Evolutionary conservation across 2,329 filamentous ascomycete genomes (phyloP).

Genomic region (Fusarium sulawesiense): DNA sequence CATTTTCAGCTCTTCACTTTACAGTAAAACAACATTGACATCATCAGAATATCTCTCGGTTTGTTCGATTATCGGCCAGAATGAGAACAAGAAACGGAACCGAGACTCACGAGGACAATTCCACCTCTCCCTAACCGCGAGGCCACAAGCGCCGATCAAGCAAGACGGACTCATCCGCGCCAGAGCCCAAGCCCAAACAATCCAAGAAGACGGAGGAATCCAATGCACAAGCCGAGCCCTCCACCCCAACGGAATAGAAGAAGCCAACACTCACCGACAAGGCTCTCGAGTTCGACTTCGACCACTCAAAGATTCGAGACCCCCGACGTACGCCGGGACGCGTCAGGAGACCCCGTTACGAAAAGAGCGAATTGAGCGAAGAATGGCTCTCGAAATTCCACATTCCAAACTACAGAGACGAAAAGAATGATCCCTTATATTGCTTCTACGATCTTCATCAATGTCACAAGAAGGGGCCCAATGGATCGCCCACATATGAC

Average conservation of each 20-base stretch:
- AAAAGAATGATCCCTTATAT: neutral
- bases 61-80: too few species aligned
- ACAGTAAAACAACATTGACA: neutral
- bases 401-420: slow-evolving; percentile 9
- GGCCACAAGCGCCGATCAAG: slow-evolving; percentile 16
- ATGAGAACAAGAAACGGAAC: slow-evolving; percentile 19
- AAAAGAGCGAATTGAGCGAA: neutral
- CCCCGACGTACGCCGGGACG: slow-evolving; percentile 32
- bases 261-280: slow-evolving; percentile 12
- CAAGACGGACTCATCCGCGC: neutral
- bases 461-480: slow-evolving; percentile 32
- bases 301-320: slow-evolving; percentile 25
- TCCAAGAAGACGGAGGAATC: neutral
- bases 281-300: slow-evolving; percentile 32
- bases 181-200: slow-evolving; percentile 12
- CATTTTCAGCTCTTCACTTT: neutral
- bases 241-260: neutral
- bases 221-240: neutral
- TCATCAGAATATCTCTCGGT: too few species aligned
- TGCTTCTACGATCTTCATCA: slow-evolving; percentile 21
- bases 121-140: neutral
- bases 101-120: neutral
- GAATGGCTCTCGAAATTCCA: slow-evolving; percentile 24
- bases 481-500: slow-evolving; percentile 34
- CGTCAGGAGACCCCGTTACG: slow-evolving; percentile 2